Evolutionary conservation across 345 rosid species (phyloP), one percentile per base, ranked within the genome.

Genomic region (Murraya koenigii): DNA sequence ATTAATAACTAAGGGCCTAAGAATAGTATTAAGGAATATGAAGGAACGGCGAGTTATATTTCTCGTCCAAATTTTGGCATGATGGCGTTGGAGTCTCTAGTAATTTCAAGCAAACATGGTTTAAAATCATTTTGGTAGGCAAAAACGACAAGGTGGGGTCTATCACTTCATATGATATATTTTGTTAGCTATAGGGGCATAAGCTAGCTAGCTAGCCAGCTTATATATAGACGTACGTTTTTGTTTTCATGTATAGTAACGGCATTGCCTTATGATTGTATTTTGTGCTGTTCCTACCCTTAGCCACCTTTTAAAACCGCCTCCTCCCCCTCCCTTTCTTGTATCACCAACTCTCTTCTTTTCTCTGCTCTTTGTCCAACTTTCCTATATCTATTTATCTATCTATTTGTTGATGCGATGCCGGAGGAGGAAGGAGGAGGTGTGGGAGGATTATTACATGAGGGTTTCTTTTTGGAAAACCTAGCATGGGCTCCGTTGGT

Each of bases 231-330:
- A 55, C 39, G 69, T 61, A 75, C 82, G 85, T 88, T 90, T 75
- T 80, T 82, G 83, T 88, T 88, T 80, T 75, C 77, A 81, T 75
- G 79, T 41, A 38, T 14, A 72, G 93, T 89, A 89, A 91, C 93
- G 91, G 89, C 86, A 80, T 84, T 55, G 36, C 63, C 89, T 82
- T 84, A 89, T 89, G 89, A 91, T 88, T 88, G 83, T 88, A 87
- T 84, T 87, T 87, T 87, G 88, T 74, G n/a, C 19, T 64, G 77
- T 77, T 82, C 84, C 75, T 70, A 61, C 69, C 66, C 75, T 79
- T 67, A 8, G 66, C 76, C 69, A 61, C 78, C 80, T 73, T 82
- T 81, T 66, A 64, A 79, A 58, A 72, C 64, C 81, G 60, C 74
- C 58, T 75, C 67, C 72, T 47, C 56, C 10, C 49, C 65, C 32